Evolutionary conservation across 805 yeast species (phyloP), one percentile per base, ranked within the genome.

Genomic region (Debaryomyces tyrocola): DNA sequence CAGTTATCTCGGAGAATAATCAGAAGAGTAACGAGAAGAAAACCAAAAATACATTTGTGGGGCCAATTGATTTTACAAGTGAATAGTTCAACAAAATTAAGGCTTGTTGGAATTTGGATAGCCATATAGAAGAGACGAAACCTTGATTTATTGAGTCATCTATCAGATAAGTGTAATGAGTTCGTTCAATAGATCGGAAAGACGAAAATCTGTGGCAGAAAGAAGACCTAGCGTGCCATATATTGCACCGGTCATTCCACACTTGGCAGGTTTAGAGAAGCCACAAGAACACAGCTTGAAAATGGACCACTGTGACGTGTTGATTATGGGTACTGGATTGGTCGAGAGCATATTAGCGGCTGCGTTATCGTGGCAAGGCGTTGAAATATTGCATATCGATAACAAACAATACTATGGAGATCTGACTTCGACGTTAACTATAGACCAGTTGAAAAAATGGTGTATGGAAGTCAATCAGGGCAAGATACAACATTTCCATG

Each of bases 321-420:
- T 94, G 27, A 87, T 94, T 46, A 82, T 87, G 52, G 99, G 99
- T 33, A 92, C 99, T 0, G 98, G 98, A 3, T 74, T 94, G 36
- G 85, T 84, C 2, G 96, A 94, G 64, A 82, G 90, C 54, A 83
- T 94, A 10, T 67, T 90, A 41, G 97, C 98, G 0, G 96, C 97
- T 10, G 92, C 97, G 0, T 74, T 94, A 40, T 86, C 97, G 10
- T 94, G 99, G 98, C 96, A 90, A 57, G 99, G 99, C n/a, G 83
- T 94, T n/a, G 83, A 79, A 53, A 97, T 94, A 7, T 71, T 94
- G 37, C 99, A 94, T 61, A 82, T 94, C 27, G 99, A 94, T 64
- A 74, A 83, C 37, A 86, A 90, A 60, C 77, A 82, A 24, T 85
- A 88, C 62, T 94, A 94, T 59, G 99, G 99, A 17, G 98, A 91